These are phyloP conservation scores for Endogone sp. DNA, from an alignment of 192 early-diverging fungal genomes.

Conservation along the genomic window DNA sequence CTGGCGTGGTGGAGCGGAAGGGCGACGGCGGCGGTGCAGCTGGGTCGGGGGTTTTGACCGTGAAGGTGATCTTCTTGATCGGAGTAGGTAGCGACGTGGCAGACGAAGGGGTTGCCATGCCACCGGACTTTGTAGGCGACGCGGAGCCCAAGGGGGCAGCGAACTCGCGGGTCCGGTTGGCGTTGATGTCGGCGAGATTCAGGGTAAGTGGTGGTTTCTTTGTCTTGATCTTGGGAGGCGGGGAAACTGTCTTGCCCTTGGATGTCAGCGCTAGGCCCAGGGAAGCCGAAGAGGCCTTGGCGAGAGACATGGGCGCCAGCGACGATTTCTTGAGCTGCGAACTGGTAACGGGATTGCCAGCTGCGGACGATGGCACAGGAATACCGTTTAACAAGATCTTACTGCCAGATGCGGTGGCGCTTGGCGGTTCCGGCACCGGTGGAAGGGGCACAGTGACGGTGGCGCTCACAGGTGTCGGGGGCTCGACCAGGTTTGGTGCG, in stretches of 20 bases:
- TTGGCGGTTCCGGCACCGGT: not conserved
- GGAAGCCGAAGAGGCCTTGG: not conserved
- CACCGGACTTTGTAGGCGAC: not conserved
- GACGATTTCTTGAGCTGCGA: not conserved
- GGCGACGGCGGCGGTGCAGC: not conserved
- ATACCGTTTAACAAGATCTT: not conserved
- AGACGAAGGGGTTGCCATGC: not conserved
- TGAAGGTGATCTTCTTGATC: not conserved
- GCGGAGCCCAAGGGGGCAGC: not conserved
- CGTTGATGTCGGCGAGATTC: not conserved
- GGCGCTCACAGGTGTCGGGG: not conserved
- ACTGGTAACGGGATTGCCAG: not conserved
- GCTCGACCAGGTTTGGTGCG: not conserved
- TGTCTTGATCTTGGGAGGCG: not conserved
- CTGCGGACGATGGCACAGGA: not conserved
- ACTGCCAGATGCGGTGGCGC: not conserved
- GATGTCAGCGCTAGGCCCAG: not conserved
- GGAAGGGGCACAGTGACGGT: not conserved
- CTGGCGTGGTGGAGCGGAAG: conserved; percentile 6
- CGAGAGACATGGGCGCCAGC: not conserved
- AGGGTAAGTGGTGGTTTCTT: not conserved
- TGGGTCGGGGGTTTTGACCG: not conserved
- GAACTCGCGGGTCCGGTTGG: not conserved
- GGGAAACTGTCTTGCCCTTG: not conserved
- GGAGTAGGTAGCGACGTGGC: not conserved